Percentiles rank a stretch among this genome's conserved stretches.
Conservation (phyloP, 2,329 filamentous ascomycete species). For the Arthrobotrys megalospora region DNA sequence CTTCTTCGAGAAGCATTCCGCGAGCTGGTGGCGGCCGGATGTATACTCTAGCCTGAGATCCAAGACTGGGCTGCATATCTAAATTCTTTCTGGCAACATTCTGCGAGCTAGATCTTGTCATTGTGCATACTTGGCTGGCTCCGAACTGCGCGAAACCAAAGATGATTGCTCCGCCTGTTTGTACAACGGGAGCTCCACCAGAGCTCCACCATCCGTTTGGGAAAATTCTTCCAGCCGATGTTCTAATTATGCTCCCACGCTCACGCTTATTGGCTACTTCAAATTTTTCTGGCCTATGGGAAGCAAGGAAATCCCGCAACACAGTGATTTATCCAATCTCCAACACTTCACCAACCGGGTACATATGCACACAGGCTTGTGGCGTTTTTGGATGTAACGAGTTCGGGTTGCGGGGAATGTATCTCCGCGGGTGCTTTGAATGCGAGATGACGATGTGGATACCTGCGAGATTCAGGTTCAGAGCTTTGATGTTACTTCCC, state of each 20-base stretch:
- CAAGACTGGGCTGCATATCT: constrained; percentile 3
- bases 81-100: constrained; percentile 13
- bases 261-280: constrained; percentile 1
- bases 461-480: not conserved
- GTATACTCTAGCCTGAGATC: too few species aligned
- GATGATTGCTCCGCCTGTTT: constrained; percentile 27
- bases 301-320: constrained; percentile 12
- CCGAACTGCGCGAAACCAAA: constrained; percentile 30
- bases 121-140: constrained; percentile 10
- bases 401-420: constrained; percentile 20
- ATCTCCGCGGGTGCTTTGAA: not conserved
- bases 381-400: constrained; percentile 33
- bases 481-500: constrained; percentile 17
- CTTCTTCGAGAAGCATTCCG: constrained; percentile 42
- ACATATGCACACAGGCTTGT: constrained; percentile 20
- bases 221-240: constrained; percentile 42
- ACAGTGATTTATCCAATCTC: constrained; percentile 23
- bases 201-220: constrained; percentile 27
- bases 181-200: not conserved
- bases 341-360: constrained; percentile 18
- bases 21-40: not conserved
- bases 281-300: constrained; percentile 33
- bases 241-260: constrained; percentile 34
- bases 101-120: constrained; percentile 32
- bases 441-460: constrained; percentile 42